Evolutionary conservation across 345 rosid species (phyloP).

Genomic region (Salix suchowensis): DNA sequence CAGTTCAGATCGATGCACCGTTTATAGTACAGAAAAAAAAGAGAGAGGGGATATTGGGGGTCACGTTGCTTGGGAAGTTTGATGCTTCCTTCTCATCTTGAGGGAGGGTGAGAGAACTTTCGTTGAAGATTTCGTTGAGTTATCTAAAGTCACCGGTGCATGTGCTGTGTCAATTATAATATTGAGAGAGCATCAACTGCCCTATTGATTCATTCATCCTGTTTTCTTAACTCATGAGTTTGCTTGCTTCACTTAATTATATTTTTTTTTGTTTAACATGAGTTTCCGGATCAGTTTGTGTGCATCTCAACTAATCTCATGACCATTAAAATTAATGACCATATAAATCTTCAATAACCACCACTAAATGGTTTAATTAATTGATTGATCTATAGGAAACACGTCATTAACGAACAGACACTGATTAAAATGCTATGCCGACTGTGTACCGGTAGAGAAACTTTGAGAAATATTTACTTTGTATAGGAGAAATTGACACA

Average conservation of each 20-base stretch:
- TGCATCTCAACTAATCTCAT: too few species aligned
- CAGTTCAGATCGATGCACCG: background rate
- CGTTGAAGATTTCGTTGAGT: background rate
- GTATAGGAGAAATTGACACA: too few species aligned
- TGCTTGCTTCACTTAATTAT: too few species aligned
- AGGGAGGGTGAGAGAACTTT: background rate
- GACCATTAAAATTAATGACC: accelerated
- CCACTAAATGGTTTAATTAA: too few species aligned
- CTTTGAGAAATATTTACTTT: too few species aligned
- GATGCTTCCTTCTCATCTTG: background rate
- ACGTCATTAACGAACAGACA: too few species aligned
- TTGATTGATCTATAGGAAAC: too few species aligned
- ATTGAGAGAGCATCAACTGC: background rate
- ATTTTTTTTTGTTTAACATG: too few species aligned
- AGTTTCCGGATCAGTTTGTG: accelerated
- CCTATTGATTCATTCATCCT: background rate
- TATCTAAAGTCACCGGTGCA: background rate
- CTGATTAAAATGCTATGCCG: too few species aligned
- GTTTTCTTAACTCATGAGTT: too few species aligned
- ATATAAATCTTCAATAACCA: accelerated
- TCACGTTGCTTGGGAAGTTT: background rate
- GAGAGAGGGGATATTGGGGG: background rate
- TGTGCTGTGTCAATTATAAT: background rate
- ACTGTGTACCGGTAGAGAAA: too few species aligned
- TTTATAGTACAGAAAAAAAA: background rate